These are phyloP conservation scores for Gomphus sp. DNA, from an alignment of 1,284 basidiomycete genomes.

Conservation along the genomic window DNA sequence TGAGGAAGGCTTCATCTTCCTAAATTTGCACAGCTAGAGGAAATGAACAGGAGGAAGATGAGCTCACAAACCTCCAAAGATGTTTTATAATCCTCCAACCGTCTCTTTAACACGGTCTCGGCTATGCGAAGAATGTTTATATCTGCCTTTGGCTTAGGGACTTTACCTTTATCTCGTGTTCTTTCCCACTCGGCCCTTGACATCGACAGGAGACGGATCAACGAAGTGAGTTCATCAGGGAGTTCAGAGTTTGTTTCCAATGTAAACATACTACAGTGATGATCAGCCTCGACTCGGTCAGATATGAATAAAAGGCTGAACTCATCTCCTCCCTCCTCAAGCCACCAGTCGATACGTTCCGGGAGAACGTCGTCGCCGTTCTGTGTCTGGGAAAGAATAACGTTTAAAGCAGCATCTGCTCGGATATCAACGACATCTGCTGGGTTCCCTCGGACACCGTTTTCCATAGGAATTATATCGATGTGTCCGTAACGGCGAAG, in stretches of 20 bases:
- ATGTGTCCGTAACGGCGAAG: conserved; percentile 92
- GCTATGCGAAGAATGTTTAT: conserved; percentile 30
- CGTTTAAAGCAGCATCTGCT: conserved; percentile 66
- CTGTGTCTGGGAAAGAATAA: conserved; percentile 25
- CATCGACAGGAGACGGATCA: conserved; percentile 62
- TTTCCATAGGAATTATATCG: conserved; percentile 55
- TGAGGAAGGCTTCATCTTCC: conserved; percentile 40
- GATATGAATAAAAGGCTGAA: conserved; percentile 30
- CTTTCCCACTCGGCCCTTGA: conserved; percentile 56
- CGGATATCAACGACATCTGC: conserved; percentile 82
- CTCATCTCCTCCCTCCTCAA: conserved; percentile 88
- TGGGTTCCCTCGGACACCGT: conserved; percentile 57
- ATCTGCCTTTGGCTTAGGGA: conserved; percentile 70
- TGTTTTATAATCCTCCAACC: conserved; percentile 50
- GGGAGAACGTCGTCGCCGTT: conserved; percentile 22
- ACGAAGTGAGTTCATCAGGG: conserved; percentile 59
- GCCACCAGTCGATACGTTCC: conserved; percentile 82
- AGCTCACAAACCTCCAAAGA: conserved; percentile 37
- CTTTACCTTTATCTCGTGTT: conserved; percentile 56
- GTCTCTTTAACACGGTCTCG: conserved; percentile 36
- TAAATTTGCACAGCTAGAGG: conserved; percentile 20
- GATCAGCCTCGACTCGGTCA: background rate
- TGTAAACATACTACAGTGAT: conserved; percentile 45
- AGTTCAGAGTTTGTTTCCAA: conserved; percentile 45
- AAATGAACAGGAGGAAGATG: conserved; percentile 3